A percentile compares a stretch with the other conserved stretches of the same genome.
Conservation (phyloP, 1,284 basidiomycete species). For the Rhodotorula sp. region DNA sequence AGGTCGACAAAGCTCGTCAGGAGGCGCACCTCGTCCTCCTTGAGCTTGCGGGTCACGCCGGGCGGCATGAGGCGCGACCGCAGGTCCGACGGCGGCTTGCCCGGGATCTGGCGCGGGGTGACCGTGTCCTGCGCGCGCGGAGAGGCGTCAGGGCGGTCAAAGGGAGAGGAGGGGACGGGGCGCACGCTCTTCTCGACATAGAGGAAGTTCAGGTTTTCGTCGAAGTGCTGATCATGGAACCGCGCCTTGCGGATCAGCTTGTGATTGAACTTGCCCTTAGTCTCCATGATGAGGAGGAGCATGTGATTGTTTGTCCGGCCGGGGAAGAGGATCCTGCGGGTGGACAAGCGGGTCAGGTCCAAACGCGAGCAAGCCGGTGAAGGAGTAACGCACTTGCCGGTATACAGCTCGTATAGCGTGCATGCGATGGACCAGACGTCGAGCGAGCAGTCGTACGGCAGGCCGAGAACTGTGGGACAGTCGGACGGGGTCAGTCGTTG, state of each 20-base stretch:
- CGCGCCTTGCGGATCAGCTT: constrained; percentile 93
- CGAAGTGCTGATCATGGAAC: constrained; percentile 90
- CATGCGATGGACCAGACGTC: constrained; percentile 98
- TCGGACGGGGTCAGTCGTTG: background rate
- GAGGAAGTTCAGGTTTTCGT: constrained; percentile 78
- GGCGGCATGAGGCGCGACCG: constrained; percentile 78
- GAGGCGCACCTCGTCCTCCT: constrained; percentile 83
- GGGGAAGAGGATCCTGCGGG: constrained; percentile 77
- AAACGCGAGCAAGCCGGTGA: background rate
- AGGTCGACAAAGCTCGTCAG: constrained; percentile 85
- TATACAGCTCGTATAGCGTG: constrained; percentile 96
- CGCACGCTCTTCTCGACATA: constrained; percentile 80
- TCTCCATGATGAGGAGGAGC: constrained; percentile 92
- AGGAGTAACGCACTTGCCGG: constrained; percentile 65
- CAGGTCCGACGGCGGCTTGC: constrained; percentile 81
- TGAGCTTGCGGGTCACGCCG: constrained; percentile 67
- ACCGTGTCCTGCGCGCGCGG: constrained; percentile 65
- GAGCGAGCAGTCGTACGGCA: constrained; percentile 88
- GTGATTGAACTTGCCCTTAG: constrained; percentile 88
- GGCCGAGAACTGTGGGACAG: constrained; percentile 73
- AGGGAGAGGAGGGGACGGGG: constrained; percentile 42
- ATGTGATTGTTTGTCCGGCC: constrained; percentile 98
- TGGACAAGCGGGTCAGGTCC: background rate
- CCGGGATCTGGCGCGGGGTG: constrained; percentile 71
- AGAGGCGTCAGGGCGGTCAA: background rate